Base-by-base conservation (phyloP, 1,284 basidiomycete genomes). In the Ganoderma lucidum region DNA sequence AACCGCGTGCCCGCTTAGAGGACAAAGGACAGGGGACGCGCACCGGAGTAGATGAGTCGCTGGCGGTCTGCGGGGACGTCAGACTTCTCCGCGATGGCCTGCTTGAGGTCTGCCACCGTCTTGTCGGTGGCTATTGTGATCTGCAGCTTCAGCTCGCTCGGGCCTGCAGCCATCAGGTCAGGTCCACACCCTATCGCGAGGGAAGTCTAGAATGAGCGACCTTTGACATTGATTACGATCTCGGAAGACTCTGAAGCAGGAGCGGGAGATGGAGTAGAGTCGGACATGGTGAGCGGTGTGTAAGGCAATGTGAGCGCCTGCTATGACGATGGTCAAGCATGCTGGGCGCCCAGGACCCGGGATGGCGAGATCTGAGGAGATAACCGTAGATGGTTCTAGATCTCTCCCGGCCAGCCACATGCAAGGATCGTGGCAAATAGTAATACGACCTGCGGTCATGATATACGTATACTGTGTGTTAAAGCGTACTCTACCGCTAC, bases 121-220 rank as follows among this genome's bases (percentile, higher is more conserved):
- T 94, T 93, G 81, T 91, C 90, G 10, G 89, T 87, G 55, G 85
- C 81, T 76, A 97, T 96, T 28, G 89, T 85, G 73, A 97, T 93
- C 77, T 94, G 90, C 37, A 97, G 88, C 84, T 97, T 97, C 80
- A 96, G 86, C 82, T 97, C 95, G 78, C 89, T 94, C 1, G 96
- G 95, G 19, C 95, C 95, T 93, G 66, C 32, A 23, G 23, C 28
- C 17, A 30, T 19, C 17, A 6, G 23, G 39, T 55, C 32, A 39
- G 6, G 41, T 42, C 37, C 14, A 28, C 39, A 41, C 1, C 23
- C 4, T 10, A 17, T 19, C 39, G 19, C 10, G 9, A 14, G n/a
- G 28, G n/a, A 32, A 23, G 6, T 15, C 44, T n/a, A 28, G 32
- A 35, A 28, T 37, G 8, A 53, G 65, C 48, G 67, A 90, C 92